Conservation (phyloP, 306 rosid species). For the Begonia loranthoides region DNA sequence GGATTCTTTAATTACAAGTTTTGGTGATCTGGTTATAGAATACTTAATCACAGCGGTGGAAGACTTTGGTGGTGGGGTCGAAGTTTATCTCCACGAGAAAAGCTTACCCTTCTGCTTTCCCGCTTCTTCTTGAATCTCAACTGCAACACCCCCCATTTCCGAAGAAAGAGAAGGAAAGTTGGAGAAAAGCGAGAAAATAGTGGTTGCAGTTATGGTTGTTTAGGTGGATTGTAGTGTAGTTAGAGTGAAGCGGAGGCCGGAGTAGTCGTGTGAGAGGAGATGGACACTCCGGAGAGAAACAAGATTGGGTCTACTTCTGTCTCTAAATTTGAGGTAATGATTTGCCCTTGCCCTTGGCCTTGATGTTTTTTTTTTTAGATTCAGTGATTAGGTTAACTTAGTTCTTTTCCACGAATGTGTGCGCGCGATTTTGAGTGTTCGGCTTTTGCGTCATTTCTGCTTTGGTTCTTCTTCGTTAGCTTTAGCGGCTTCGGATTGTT, state of each 20-base stretch:
- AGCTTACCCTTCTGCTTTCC: conserved; percentile 36
- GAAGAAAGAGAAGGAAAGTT: conserved; percentile 10
- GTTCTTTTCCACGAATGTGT: neutral
- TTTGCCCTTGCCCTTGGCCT: too few relatives aligned
- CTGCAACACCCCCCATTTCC: conserved; percentile 11
- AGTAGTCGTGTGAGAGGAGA: conserved; percentile 11
- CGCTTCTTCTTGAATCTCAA: conserved; percentile 39
- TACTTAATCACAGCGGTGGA: conserved; percentile 17
- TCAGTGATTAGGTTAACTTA: conserved; percentile 5
- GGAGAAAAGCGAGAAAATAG: conserved; percentile 6
- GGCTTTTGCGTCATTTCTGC: conserved; percentile 7
- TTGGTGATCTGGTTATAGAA: too few relatives aligned
- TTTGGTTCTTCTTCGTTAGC: conserved; percentile 1
- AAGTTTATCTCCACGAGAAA: conserved; percentile 41
- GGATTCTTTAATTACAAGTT: conserved; percentile 1
- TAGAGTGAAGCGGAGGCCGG: neutral
- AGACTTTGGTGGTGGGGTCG: conserved; percentile 29
- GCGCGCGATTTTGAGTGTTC: conserved; percentile 2
- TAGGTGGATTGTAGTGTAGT: neutral
- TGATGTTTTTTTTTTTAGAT: too few relatives aligned
- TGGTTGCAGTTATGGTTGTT: neutral
- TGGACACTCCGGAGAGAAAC: conserved; percentile 84
- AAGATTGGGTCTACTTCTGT: conserved; percentile 51
- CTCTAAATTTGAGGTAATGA: conserved; percentile 47
- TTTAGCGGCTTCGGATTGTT: neutral